These are phyloP conservation scores for Melastoma malabathricum DNA, from an alignment of 345 rosid genomes.

Conservation along the genomic window DNA sequence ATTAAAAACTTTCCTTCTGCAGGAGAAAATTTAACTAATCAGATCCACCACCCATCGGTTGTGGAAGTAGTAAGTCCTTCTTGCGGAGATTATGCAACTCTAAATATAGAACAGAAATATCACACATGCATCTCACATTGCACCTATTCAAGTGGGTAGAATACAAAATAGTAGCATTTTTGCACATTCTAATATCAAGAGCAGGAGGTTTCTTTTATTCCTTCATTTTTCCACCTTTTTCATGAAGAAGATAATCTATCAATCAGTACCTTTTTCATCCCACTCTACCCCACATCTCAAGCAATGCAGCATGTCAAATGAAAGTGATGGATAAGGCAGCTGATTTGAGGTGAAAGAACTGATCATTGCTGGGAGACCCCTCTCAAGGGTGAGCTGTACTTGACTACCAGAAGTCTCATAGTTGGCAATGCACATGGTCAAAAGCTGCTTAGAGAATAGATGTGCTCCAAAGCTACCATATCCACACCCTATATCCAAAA, in stretches of 20 bases:
- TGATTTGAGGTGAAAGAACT: slow-evolving; percentile 71
- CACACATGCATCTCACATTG: no score
- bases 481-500: slow-evolving; percentile 98
- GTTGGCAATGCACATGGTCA: slow-evolving; percentile 94
- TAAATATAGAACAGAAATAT: no score
- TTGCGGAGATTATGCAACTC: no score
- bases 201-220: no score
- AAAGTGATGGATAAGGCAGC: slow-evolving; percentile 92
- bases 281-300: slow-evolving; percentile 82
- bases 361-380: slow-evolving; percentile 98
- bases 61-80: no score
- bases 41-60: slow-evolving; percentile 7
- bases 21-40: background rate
- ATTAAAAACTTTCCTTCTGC: slow-evolving; percentile 75
- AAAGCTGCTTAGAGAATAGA: slow-evolving; percentile 58
- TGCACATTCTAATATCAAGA: no score
- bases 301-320: slow-evolving; percentile 98
- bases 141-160: no score
- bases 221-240: no score
- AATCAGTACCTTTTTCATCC: slow-evolving; percentile 72
- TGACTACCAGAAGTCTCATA: slow-evolving; percentile 96
- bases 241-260: background rate
- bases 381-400: slow-evolving; percentile 92
- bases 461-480: slow-evolving; percentile 99
- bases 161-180: no score